A percentile compares a stretch with the other conserved stretches of the same genome.
Evolutionary conservation across 768 basidiomycete species (phyloP).

Genomic region (Calocybe indica): DNA sequence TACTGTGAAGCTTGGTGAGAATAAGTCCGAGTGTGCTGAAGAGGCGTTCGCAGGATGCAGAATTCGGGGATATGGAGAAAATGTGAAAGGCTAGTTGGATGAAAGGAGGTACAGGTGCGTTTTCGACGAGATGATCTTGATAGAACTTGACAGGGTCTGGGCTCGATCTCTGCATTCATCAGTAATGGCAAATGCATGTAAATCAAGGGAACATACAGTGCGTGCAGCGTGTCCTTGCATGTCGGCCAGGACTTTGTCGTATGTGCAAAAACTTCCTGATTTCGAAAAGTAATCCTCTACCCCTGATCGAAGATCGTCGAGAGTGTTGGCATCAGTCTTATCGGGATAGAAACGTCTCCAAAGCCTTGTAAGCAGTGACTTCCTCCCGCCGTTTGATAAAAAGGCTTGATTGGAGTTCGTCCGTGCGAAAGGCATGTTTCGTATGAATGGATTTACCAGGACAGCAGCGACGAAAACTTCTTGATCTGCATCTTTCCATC

Average conservation of each 20-base stretch:
- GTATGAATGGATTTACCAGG: conserved; percentile 17
- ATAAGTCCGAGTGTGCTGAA: conserved; percentile 24
- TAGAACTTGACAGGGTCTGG: no score
- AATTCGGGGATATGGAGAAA: conserved; percentile 21
- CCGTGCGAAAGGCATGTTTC: conserved; percentile 6
- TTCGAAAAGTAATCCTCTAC: no score
- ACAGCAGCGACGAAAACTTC: conserved; percentile 20
- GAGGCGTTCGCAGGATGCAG: conserved; percentile 23
- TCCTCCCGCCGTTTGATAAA: conserved; percentile 1
- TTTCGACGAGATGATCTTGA: no score
- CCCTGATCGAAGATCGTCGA: no score
- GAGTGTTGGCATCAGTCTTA: no score
- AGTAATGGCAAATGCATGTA: no score
- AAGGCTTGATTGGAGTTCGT: conserved; percentile 4
- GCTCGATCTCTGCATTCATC: no score
- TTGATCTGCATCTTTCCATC: conserved; percentile 19
- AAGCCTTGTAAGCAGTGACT: conserved; percentile 6
- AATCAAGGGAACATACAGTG: no score
- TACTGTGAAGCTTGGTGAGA: conserved; percentile 18
- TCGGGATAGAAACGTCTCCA: conserved; percentile 9
- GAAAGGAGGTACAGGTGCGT: conserved; percentile 7
- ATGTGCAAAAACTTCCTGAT: no score
- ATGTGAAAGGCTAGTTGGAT: conserved; percentile 13
- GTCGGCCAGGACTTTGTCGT: no score
- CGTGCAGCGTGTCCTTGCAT: no score